Evolutionary conservation across 2,329 filamentous ascomycete genomes (phyloP).

Genomic region (Nothophaeocryptopus gaeumannii): DNA sequence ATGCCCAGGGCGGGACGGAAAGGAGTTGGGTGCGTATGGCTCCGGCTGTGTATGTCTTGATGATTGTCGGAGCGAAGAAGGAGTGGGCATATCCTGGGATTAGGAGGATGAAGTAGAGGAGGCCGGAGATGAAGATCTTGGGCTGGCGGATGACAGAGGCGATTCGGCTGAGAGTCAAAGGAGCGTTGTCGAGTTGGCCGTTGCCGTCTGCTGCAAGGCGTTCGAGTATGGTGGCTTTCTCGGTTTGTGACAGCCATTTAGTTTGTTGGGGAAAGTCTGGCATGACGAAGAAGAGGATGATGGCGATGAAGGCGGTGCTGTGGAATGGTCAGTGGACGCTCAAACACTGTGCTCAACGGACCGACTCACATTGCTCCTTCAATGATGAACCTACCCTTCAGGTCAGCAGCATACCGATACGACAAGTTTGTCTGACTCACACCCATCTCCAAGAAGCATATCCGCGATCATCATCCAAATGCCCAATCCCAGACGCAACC

Average conservation of each 20-base stretch:
- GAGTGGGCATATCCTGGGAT: constrained; percentile 31
- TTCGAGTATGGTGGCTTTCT: constrained; percentile 21
- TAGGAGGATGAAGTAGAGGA: constrained; percentile 66
- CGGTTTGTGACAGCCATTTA: constrained; percentile 49
- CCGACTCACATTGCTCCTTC: constrained; percentile 65
- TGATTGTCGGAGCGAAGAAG: constrained; percentile 66
- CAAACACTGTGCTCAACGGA: constrained; percentile 40
- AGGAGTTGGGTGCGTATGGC: constrained; percentile 40
- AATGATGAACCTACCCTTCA: constrained; percentile 50
- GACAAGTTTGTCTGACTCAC: background rate
- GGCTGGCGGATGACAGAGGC: constrained; percentile 61
- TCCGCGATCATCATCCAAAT: constrained; percentile 63
- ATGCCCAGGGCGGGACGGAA: constrained; percentile 71
- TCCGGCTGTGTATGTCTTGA: constrained; percentile 51
- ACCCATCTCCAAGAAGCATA: constrained; percentile 39
- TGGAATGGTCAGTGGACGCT: constrained; percentile 42
- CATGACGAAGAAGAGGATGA: background rate
- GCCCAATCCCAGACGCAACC: constrained; percentile 66
- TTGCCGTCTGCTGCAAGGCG: constrained; percentile 25
- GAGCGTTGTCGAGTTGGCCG: constrained; percentile 33
- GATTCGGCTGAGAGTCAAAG: constrained; percentile 20
- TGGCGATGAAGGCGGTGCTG: background rate
- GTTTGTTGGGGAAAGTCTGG: constrained; percentile 52
- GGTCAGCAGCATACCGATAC: background rate
- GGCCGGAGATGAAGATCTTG: constrained; percentile 69